Conservation (phyloP, 495 filamentous ascomycete genomes). For the Tuber magnatum region DNA sequence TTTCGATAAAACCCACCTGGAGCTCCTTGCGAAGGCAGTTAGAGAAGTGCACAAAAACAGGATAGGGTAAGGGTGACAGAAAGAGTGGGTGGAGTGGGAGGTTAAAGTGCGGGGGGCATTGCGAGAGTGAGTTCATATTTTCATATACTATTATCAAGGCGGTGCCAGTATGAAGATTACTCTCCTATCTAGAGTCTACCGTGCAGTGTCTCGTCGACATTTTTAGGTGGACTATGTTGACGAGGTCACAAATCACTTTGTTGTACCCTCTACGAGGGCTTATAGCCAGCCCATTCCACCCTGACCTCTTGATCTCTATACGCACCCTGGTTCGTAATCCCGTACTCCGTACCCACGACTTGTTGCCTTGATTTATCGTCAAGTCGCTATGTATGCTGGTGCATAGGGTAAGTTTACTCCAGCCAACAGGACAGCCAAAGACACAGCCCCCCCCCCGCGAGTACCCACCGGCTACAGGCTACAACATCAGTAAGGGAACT, state of each 20-base stretch:
- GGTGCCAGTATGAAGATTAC: neutral
- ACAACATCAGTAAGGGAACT: neutral
- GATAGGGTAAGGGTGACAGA: too few species aligned
- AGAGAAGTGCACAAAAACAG: too few species aligned
- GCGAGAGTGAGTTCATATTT: neutral
- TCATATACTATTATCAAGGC: neutral
- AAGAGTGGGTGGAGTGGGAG: too few species aligned
- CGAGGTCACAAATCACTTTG: neutral
- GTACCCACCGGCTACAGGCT: neutral
- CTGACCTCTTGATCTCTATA: neutral
- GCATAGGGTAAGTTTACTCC: neutral
- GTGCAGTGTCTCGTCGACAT: neutral
- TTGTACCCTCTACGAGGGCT: neutral
- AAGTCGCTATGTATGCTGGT: neutral
- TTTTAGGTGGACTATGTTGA: neutral
- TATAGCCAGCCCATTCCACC: neutral
- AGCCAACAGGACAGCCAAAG: neutral
- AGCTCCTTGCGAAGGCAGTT: too few species aligned
- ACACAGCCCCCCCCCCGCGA: neutral
- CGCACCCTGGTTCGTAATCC: neutral
- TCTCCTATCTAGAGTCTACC: neutral
- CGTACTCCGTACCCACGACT: neutral
- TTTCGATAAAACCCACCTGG: too few species aligned
- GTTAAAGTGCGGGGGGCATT: too few species aligned
- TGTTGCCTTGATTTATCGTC: neutral